These are phyloP conservation scores for Xylaria sp. DNA, from an alignment of 2,329 filamentous ascomycete genomes.

Conservation along the genomic window DNA sequence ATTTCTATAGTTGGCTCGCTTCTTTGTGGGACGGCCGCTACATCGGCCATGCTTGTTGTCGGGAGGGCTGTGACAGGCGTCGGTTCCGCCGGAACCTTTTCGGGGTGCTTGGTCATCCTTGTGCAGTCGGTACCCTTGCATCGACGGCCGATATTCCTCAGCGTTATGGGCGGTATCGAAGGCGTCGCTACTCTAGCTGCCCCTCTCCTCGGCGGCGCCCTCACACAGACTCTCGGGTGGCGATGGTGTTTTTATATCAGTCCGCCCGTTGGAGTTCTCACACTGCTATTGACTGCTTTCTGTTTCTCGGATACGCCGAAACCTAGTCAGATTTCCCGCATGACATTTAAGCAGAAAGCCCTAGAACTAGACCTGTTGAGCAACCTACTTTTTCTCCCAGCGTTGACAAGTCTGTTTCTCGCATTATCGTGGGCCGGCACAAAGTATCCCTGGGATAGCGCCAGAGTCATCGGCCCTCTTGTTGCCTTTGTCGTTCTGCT, in stretches of 20 bases:
- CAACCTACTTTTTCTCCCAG: constrained; percentile 12
- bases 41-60: constrained; percentile 52
- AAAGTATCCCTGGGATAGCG: constrained; percentile 8
- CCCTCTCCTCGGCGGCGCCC: constrained; percentile 52
- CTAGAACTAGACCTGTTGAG: constrained; percentile 1
- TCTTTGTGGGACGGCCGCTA: constrained; percentile 53
- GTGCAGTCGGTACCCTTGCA: constrained; percentile 50
- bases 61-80: constrained; percentile 54
- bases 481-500: constrained; percentile 1
- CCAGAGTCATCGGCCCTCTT: constrained; percentile 3
- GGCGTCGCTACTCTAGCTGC: constrained; percentile 51
- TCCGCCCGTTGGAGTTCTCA: constrained; percentile 10
- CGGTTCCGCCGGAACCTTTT: constrained; percentile 52
- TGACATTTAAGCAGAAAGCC: constrained; percentile 12
- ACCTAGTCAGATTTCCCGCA: neutral
- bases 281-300: neutral
- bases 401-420: constrained; percentile 10
- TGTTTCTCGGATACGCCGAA: constrained; percentile 10
- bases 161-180: constrained; percentile 51
- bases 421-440: constrained; percentile 12
- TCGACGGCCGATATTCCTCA: constrained; percentile 50
- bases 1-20: constrained; percentile 54
- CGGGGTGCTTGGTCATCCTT: constrained; percentile 50
- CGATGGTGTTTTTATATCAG: constrained; percentile 55
- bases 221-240: constrained; percentile 51